These are phyloP conservation scores for Blastocystis sp. DNA, from an alignment of 352 stramenopile species.

Conservation along the genomic window DNA sequence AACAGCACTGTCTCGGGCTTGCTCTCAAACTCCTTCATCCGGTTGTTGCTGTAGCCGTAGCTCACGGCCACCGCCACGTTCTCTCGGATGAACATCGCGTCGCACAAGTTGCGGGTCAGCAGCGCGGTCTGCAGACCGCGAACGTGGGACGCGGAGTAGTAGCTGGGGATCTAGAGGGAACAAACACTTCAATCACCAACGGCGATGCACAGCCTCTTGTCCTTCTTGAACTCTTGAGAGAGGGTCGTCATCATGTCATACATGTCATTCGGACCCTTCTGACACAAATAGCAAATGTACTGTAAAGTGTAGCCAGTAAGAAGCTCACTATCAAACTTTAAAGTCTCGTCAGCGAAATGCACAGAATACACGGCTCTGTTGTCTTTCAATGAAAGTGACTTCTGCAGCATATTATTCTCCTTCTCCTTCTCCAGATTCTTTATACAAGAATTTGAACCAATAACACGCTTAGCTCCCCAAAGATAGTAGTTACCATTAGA, in stretches of 20 bases:
- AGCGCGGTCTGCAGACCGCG: constrained; percentile 7
- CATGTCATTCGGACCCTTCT: neutral
- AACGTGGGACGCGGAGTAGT: neutral
- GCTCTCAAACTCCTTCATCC: neutral
- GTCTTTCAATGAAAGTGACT: neutral
- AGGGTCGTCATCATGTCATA: neutral
- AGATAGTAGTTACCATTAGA: neutral
- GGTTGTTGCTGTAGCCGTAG: neutral
- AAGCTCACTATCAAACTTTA: neutral
- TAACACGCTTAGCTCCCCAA: constrained; percentile 7
- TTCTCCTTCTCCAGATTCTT: neutral
- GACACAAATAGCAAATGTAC: neutral
- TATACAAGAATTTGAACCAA: constrained; percentile 7
- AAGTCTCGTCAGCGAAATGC: neutral
- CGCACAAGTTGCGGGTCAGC: neutral
- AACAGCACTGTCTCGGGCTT: neutral
- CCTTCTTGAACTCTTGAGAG: neutral
- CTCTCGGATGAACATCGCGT: neutral
- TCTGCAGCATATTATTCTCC: neutral
- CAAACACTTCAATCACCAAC: neutral
- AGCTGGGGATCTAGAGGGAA: neutral
- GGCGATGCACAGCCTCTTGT: neutral
- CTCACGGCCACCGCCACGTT: neutral
- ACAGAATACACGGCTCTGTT: neutral
- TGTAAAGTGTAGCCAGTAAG: neutral